Percentiles rank a stretch among this genome's conserved stretches.
These are phyloP conservation scores for Gossypium australe DNA, from an alignment of 345 rosid species.

Conservation along the genomic window DNA sequence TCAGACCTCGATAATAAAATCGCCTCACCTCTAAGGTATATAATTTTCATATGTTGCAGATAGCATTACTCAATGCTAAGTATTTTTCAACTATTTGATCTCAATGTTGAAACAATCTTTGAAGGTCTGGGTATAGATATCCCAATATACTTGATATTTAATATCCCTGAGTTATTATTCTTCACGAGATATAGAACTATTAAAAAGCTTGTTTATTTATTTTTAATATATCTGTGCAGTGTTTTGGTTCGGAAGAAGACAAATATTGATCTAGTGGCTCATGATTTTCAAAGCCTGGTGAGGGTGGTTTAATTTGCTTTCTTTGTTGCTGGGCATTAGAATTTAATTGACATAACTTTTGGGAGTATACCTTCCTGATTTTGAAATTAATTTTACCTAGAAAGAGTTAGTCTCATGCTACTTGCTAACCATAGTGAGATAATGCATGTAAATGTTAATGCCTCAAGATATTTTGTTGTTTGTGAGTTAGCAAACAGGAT, in stretches of 20 bases:
- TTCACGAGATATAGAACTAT: background rate
- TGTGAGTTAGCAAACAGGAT: background rate
- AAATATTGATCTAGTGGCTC: conserved; percentile 59
- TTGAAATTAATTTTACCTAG: background rate
- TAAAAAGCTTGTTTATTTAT: background rate
- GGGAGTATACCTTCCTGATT: background rate
- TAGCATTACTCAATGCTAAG: background rate
- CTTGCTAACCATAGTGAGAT: background rate
- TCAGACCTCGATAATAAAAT: conserved; percentile 48
- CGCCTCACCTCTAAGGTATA: conserved; percentile 69
- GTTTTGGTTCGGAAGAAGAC: conserved; percentile 65
- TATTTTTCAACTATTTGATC: conserved; percentile 1
- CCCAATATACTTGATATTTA: background rate
- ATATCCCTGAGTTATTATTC: background rate
- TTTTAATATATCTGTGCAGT: conserved; percentile 32
- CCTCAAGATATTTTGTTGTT: background rate
- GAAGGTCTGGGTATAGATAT: background rate
- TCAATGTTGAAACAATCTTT: background rate
- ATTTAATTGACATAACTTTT: background rate
- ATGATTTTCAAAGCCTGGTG: conserved; percentile 67
- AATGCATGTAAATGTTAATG: background rate
- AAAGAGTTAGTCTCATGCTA: background rate
- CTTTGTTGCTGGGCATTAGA: background rate
- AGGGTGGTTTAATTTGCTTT: conserved; percentile 14
- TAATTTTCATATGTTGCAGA: background rate